Conservation (phyloP, 2,329 filamentous ascomycete species). For the Aspergillus sclerotialis region DNA sequence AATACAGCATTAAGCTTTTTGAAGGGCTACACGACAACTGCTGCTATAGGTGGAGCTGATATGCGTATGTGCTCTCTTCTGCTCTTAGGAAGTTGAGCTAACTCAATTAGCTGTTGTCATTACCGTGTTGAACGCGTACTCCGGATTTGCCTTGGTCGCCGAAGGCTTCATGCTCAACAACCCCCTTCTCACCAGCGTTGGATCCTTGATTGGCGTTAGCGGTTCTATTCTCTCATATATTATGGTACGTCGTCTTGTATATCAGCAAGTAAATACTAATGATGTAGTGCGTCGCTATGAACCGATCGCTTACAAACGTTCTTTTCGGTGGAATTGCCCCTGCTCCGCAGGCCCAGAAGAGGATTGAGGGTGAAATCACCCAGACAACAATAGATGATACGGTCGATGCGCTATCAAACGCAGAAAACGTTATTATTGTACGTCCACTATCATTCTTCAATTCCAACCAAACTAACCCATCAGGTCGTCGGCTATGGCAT, state of each 20-base stretch:
- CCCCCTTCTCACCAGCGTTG: conserved; percentile 74
- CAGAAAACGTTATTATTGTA: conserved; percentile 78
- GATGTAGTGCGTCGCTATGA: conserved; percentile 72
- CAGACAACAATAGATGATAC: conserved; percentile 75
- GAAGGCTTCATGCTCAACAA: conserved; percentile 92
- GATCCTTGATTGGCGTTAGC: conserved; percentile 79
- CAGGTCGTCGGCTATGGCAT: conserved; percentile 79
- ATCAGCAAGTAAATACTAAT: conserved; percentile 1
- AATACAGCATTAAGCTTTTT: conserved; percentile 73
- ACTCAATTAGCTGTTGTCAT: conserved; percentile 62
- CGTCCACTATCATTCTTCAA: conserved; percentile 4
- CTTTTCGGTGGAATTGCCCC: conserved; percentile 75
- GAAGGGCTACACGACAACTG: conserved; percentile 81
- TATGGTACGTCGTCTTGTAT: conserved; percentile 34
- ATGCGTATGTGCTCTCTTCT: conserved; percentile 55
- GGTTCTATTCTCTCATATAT: conserved; percentile 86
- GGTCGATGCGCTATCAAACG: conserved; percentile 65
- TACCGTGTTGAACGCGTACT: conserved; percentile 84
- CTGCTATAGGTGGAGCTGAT: conserved; percentile 85
- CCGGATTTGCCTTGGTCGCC: conserved; percentile 80
- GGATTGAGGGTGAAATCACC: conserved; percentile 73
- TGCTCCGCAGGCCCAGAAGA: conserved; percentile 56
- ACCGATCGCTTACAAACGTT: conserved; percentile 80
- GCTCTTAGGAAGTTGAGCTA: conserved; percentile 12
- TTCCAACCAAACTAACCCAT: background rate